Percentiles rank a stretch among this genome's conserved stretches.
These are phyloP conservation scores for Pichia phayaonensis DNA, from an alignment of 805 yeast species.

Conservation along the genomic window DNA sequence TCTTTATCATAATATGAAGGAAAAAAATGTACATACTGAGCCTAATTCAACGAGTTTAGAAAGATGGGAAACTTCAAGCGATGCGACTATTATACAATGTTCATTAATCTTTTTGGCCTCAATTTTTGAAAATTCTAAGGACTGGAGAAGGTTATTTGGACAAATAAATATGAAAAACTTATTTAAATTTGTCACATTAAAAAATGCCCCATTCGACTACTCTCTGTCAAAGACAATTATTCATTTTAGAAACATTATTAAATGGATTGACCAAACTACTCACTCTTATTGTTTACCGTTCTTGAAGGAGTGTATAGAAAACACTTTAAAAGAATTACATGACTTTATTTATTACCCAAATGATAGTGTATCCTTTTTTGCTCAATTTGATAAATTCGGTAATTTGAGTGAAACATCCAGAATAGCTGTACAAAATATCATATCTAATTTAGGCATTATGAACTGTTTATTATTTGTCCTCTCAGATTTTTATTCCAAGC, in stretches of 20 bases:
- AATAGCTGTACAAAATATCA: constrained; percentile 25
- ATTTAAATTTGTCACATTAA: constrained; percentile 39
- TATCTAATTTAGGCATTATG: constrained; percentile 31
- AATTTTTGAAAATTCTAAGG: constrained; percentile 43
- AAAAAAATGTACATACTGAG: constrained; percentile 35
- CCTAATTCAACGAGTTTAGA: constrained; percentile 33
- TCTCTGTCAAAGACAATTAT: constrained; percentile 46
- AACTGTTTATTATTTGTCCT: constrained; percentile 43
- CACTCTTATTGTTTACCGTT: constrained; percentile 38
- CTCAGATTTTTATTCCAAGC: constrained; percentile 46
- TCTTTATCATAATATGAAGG: constrained; percentile 35
- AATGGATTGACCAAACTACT: constrained; percentile 48
- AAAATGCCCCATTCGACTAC: constrained; percentile 56
- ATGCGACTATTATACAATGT: constrained; percentile 43
- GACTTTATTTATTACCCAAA: constrained; percentile 24
- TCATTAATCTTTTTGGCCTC: constrained; percentile 43
- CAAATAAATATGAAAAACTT: constrained; percentile 36
- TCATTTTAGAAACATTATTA: constrained; percentile 47
- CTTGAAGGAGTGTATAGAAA: constrained; percentile 14
- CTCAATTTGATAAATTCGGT: constrained; percentile 28
- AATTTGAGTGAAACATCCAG: constrained; percentile 17
- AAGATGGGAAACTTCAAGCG: constrained; percentile 47
- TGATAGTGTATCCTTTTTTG: constrained; percentile 31
- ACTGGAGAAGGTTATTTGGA: constrained; percentile 37
- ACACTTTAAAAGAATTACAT: constrained; percentile 13